A percentile compares a stretch with the other conserved stretches of the same genome.
Conservation (phyloP, 1,284 basidiomycete species). For the Boletus semigastroideus region DNA sequence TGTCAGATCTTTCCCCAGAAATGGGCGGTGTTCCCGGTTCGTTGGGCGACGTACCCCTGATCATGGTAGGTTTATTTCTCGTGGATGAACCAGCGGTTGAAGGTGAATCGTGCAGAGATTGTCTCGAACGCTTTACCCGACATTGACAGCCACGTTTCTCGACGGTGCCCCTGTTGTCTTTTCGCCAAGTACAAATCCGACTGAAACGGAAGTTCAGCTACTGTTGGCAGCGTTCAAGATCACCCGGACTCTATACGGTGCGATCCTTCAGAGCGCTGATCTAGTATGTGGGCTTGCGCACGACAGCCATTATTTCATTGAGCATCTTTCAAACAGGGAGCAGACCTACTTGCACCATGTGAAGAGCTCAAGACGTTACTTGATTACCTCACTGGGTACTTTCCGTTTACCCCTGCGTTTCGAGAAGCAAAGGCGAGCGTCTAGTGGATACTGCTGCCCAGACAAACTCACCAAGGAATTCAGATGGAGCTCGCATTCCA, state of each 20-base stretch:
- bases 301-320: not conserved
- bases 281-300: constrained; percentile 22
- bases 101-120: constrained; percentile 38
- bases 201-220: constrained; percentile 63
- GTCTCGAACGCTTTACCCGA: constrained; percentile 65
- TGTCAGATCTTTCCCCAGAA: constrained; percentile 23
- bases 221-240: constrained; percentile 64
- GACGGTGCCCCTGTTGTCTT: constrained; percentile 84
- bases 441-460: not conserved
- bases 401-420: constrained; percentile 63
- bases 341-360: constrained; percentile 28
- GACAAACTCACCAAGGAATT: constrained; percentile 7
- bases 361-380: constrained; percentile 61
- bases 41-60: constrained; percentile 16
- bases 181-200: constrained; percentile 53
- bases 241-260: constrained; percentile 64
- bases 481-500: constrained; percentile 64
- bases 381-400: constrained; percentile 76
- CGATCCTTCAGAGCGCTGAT: constrained; percentile 44
- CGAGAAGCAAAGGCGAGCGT: constrained; percentile 57
- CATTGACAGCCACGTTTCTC: constrained; percentile 78
- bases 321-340: constrained; percentile 17
- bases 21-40: constrained; percentile 13
- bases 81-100: constrained; percentile 13
- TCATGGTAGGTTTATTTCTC: constrained; percentile 24